Evolutionary conservation across 805 yeast genomes (phyloP), one percentile per base, ranked within the genome.

Genomic region (Wickerhamomyces queroliae): DNA sequence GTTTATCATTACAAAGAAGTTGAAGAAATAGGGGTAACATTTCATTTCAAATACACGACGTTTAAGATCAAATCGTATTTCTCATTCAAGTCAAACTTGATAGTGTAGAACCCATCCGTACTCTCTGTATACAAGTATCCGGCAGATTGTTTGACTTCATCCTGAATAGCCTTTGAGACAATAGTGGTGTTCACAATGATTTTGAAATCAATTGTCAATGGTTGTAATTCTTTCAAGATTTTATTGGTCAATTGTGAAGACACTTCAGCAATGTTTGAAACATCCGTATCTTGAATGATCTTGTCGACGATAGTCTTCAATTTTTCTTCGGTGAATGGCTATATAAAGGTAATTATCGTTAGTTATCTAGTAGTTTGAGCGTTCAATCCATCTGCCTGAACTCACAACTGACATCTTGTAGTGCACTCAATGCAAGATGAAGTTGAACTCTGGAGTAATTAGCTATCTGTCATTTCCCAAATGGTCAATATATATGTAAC

Each of bases 111-210:
- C 2, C 85, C 86, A 55, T 80, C 88, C 34, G 65, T 75, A 11
- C 61, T 58, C 8, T 62, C 52, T 45, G 78, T 78, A 84, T 85
- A 80, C 5, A 70, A 60, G 0, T 80, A 71, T 10, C 80, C 82
- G 35, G 76, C 62, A 5, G 65, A 56, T 9, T 70, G 60, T 3
- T 53, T 49, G 17, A 59, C 52, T 1, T 47, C 46, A 11, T 49
- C 50, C 5, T 42, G 27, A 17, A 55, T 44, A 9, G 45, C 48
- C 5, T 16, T 7, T 2, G 15, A 11, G 0, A 78, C 43, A 2
- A 49, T 47, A 17, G 76, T 69, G 3, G 67, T 52, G 33, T 68
- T 72, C 12, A 76, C 69, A 31, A 80, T 50, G 55, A 76, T 79
- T 55, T 80, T 80, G 55, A 73, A 78, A 38, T 68, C 67, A 6